phyloP scores from a whole-genome alignment of 495 filamentous ascomycete genomes.

The Aspergillus mulundensis region DNA sequence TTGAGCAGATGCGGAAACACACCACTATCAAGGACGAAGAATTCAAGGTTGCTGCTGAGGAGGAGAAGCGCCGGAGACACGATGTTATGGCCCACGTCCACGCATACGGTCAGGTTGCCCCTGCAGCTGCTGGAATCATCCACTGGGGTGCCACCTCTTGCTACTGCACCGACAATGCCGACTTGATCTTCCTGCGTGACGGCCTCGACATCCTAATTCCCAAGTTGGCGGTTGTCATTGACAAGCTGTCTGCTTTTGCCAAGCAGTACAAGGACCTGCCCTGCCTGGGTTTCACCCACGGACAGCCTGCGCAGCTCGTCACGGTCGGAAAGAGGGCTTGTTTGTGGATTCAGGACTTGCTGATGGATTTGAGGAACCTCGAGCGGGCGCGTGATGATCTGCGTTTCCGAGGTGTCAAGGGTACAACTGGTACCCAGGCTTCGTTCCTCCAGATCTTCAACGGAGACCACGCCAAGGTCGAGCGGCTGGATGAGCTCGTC shows the following conservation, averaged over 20 bases:
- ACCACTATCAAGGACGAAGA: slow-evolving; percentile 71
- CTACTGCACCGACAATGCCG: slow-evolving; percentile 81
- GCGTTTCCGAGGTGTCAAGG: slow-evolving; percentile 79
- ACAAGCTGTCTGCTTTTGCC: slow-evolving; percentile 75
- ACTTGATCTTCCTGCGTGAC: slow-evolving; percentile 77
- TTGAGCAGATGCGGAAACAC: slow-evolving; percentile 70
- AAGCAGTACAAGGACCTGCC: slow-evolving; percentile 64
- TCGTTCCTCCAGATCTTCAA: slow-evolving; percentile 82
- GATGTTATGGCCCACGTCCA: slow-evolving; percentile 75
- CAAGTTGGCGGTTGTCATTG: slow-evolving; percentile 80
- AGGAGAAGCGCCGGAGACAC: slow-evolving; percentile 73
- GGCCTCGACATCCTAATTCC: slow-evolving; percentile 73
- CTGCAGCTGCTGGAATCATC: slow-evolving; percentile 82
- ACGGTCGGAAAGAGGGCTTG: slow-evolving; percentile 72
- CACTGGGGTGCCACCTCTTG: slow-evolving; percentile 69
- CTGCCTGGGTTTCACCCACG: slow-evolving; percentile 79
- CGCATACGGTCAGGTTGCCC: slow-evolving; percentile 67
- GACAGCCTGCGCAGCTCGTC: slow-evolving; percentile 72
- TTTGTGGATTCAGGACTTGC: slow-evolving; percentile 84
- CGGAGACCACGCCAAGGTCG: slow-evolving; percentile 73
- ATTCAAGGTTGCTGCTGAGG: slow-evolving; percentile 69
- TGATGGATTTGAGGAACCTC: slow-evolving; percentile 81
- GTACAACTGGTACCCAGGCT: slow-evolving; percentile 74
- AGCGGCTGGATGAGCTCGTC: slow-evolving; percentile 67
- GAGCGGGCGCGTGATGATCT: slow-evolving; percentile 70